Evolutionary conservation across 441 rosid genomes (phyloP), one percentile per base, ranked within the genome.

Genomic region (Jatropha podagrica): DNA sequence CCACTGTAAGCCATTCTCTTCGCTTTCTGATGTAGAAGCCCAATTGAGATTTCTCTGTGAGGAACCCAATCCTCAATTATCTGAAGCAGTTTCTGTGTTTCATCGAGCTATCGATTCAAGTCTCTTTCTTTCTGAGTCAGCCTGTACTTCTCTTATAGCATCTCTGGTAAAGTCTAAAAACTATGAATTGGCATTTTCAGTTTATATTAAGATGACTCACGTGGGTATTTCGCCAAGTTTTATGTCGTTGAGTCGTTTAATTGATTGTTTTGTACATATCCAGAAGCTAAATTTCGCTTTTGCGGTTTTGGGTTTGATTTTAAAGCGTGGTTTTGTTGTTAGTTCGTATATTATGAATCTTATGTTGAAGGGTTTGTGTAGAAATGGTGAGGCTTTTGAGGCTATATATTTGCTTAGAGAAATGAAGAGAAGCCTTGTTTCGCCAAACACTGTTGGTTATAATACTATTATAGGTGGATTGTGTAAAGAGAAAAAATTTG

Each of bases 401-500:
- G 93, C 90, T 58, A 4, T 83, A 44, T 73, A 77, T 40, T 84
- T 95, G 70, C 86, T 95, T 60, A 81, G 11, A 49, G 90, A 89
- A 80, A 91, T 93, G 95, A 90, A 88, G 12, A 82, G 74, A 70
- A 86, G 78, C n/a, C 83, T 87, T 62, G 84, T 82, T 79, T 51
- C 51, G 61, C 96, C 95, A 0, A 93, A 90, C 82, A 83, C 83
- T 10, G 85, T 89, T 83, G 86, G 93, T 2, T 90, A 86, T 74
- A 95, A 92, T 69, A 88, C 93, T 15, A 76, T 95, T 80, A 78
- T 93, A 48, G 89, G 82, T 81, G 97, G 95, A 68, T 81, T 95
- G 73, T 95, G 95, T 76, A 89, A 83, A 77, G 84, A 79, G 72
- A 88, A 89, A 48, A 83, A 80, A 69, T 70, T 90, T 23, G 72